Conservation (phyloP, 2,329 filamentous ascomycete genomes). For the Monilinia laxa region DNA sequence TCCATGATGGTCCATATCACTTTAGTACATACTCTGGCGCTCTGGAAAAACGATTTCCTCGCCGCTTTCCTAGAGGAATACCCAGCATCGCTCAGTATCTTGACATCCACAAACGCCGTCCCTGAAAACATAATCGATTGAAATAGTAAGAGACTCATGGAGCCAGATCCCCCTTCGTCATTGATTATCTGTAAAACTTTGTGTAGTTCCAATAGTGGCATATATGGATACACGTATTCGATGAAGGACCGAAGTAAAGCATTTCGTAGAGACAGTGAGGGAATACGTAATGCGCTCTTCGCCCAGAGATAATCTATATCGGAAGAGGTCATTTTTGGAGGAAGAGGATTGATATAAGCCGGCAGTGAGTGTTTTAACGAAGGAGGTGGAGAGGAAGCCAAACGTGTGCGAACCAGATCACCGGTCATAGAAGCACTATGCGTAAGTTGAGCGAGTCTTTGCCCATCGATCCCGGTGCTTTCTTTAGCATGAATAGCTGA, state of each 20-base stretch:
- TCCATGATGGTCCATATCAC: slow-evolving; percentile 14
- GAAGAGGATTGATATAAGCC: slow-evolving; percentile 75
- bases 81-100: slow-evolving; percentile 71
- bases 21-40: slow-evolving; percentile 67
- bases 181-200: slow-evolving; percentile 59
- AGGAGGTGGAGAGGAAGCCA: slow-evolving; percentile 28
- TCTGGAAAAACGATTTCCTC: slow-evolving; percentile 84
- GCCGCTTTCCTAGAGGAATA: slow-evolving; percentile 77
- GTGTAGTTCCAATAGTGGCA: slow-evolving; percentile 77
- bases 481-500: slow-evolving; percentile 31
- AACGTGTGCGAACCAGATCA: slow-evolving; percentile 33
- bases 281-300: slow-evolving; percentile 82
- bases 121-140: slow-evolving; percentile 95
- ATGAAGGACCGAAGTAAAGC: slow-evolving; percentile 80
- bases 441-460: slow-evolving; percentile 24
- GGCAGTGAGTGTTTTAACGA: slow-evolving; percentile 46
- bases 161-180: slow-evolving; percentile 66
- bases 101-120: slow-evolving; percentile 82
- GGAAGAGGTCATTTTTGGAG: slow-evolving; percentile 71
- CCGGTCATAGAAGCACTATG: slow-evolving; percentile 36
- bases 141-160: slow-evolving; percentile 82
- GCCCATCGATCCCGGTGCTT: slow-evolving; percentile 24
- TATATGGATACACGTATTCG: slow-evolving; percentile 90
- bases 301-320: slow-evolving; percentile 79
- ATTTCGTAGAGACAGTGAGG: slow-evolving; percentile 67